Evolutionary conservation across 225 moss, liverwort and hornwort species (phyloP).

Genomic region (Takakia lepidozioides): DNA sequence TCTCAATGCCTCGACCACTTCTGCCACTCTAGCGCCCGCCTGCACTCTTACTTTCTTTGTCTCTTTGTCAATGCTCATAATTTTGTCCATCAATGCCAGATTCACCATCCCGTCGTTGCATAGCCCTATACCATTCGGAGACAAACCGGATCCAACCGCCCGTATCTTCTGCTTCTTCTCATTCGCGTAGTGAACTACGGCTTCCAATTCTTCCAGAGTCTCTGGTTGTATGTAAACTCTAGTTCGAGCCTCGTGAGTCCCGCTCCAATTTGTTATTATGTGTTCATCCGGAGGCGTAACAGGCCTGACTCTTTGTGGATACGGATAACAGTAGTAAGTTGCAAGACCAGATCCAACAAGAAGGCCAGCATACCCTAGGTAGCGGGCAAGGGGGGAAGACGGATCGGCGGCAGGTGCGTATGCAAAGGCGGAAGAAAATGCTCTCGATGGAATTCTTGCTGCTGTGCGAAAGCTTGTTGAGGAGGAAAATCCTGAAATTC

Average conservation of each 20-base stretch:
- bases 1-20: constrained; percentile 77
- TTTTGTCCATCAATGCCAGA: constrained; percentile 80
- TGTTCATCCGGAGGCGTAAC: constrained; percentile 36
- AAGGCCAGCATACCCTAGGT: constrained; percentile 36
- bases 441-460: constrained; percentile 2
- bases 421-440: constrained; percentile 4
- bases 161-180: constrained; percentile 63
- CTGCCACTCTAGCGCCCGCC: constrained; percentile 82
- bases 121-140: constrained; percentile 85
- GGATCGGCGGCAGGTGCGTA: constrained; percentile 13
- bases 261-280: constrained; percentile 83
- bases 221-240: constrained; percentile 78
- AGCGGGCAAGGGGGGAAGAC: constrained; percentile 40
- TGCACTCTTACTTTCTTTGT: constrained; percentile 75
- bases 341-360: constrained; percentile 37
- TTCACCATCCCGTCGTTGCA: constrained; percentile 84
- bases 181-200: constrained; percentile 50
- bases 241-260: constrained; percentile 75
- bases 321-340: constrained; percentile 50
- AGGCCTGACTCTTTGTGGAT: constrained; percentile 16
- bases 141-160: constrained; percentile 89
- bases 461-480: background rate
- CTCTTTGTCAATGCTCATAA: constrained; percentile 64
- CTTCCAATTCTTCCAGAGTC: constrained; percentile 67
- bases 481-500: background rate